These are phyloP conservation scores for Metarhizium sp. DNA, from an alignment of 2,329 filamentous ascomycete genomes.

Conservation along the genomic window DNA sequence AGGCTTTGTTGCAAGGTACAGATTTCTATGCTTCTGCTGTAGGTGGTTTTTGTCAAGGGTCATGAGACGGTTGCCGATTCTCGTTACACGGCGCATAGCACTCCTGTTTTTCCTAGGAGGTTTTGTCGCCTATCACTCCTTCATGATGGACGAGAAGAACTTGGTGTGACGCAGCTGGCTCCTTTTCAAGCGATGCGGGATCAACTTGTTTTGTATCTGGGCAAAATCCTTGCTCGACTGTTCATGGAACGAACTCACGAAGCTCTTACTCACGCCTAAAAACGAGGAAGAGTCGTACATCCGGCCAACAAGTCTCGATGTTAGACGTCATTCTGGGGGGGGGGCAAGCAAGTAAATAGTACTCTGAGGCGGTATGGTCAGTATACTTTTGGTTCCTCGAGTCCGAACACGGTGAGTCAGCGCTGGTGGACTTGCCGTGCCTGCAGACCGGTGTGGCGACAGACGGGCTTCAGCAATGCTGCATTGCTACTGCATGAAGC, in stretches of 20 bases:
- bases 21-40: neutral
- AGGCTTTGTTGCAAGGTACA: neutral
- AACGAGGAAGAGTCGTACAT: neutral
- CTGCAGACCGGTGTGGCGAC: conserved; percentile 7
- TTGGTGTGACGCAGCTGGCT: neutral
- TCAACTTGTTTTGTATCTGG: neutral
- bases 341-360: neutral
- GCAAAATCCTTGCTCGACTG: neutral
- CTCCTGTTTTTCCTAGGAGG: neutral
- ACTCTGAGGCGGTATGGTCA: neutral
- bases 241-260: neutral
- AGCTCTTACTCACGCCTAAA: neutral
- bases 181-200: neutral
- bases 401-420: neutral
- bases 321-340: neutral
- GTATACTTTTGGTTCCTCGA: neutral
- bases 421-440: conserved; percentile 2
- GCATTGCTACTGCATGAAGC: conserved; percentile 3
- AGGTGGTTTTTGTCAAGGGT: conserved; percentile 1
- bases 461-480: neutral
- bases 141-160: neutral
- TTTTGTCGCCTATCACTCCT: neutral
- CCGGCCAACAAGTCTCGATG: neutral
- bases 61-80: neutral
- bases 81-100: neutral